Evolutionary conservation across 805 yeast genomes (phyloP), one percentile per base, ranked within the genome.

Genomic region (Wickerhamomyces queroliae): DNA sequence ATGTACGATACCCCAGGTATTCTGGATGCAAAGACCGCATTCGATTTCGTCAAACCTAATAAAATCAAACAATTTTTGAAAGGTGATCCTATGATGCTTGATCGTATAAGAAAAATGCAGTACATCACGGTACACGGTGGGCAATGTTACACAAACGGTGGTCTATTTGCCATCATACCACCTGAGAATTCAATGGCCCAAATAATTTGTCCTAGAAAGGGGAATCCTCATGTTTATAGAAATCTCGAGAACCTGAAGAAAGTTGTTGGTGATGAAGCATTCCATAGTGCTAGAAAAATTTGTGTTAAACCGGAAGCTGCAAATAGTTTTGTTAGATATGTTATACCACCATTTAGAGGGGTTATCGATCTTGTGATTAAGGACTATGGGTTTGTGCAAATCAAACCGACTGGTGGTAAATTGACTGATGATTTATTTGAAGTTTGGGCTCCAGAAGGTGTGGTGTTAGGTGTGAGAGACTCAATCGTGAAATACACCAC

Each of bases 271-370:
- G 34, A 15, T n/a, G 52, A 48, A 29, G 56, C 56, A 46, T 9
- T 61, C 64, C 2, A 31, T 62, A 27, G 48, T 50, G 37, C 19
- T 7, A 45, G 51, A 8, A 46, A 50, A 38, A 40, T 41, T 19
- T 50, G 40, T 61, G 64, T 54, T 43, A 66, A 33, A 24, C 59
- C 38, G 22, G 47, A 29, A 40, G 65, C 67, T 23, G 52, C 50
- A 28, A 48, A 55, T 1, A 53, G 62, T 2, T 51, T 69, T 46
- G 59, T 53, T 1, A 61, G 76, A 41, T 80, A 70, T 45, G 64
- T 74, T 2, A 65, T 84, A 4, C 91, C 93, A 0, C 85, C 87
- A n/a, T 83, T 83, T 48, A 64, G 60, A 42, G 91, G 91, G 0
- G 55, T 73, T 5, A 61, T 84, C 9, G 95, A 84, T 49, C 50